These are phyloP conservation scores for Avena sativa DNA, from an alignment of 176 grass and related monocot species.

Conservation along the genomic window DNA sequence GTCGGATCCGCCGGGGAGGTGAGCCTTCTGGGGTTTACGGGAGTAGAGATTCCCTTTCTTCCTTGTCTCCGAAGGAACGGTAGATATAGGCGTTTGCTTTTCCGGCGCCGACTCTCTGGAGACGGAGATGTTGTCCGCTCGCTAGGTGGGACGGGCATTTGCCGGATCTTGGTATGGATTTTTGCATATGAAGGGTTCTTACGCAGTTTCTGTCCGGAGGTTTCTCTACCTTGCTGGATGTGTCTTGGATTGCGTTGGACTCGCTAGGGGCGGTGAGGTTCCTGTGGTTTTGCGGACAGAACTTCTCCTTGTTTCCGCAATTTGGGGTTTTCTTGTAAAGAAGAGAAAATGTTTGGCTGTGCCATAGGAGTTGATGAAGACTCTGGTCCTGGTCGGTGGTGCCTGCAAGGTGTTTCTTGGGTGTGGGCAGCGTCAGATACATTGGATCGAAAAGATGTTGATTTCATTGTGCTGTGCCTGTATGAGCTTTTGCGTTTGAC, in stretches of 20 bases:
- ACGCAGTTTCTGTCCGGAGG: neutral
- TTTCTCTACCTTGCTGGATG: neutral
- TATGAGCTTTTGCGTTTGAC: neutral
- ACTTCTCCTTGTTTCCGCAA: neutral
- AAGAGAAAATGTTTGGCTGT: neutral
- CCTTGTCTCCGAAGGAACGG: neutral
- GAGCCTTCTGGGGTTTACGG: neutral
- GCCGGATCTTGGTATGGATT: conserved; percentile 28
- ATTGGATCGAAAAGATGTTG: neutral
- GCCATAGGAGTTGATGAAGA: neutral
- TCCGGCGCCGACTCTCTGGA: neutral
- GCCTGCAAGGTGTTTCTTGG: conserved; percentile 5
- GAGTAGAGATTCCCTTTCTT: neutral
- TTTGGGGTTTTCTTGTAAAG: neutral
- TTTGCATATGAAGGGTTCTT: neutral
- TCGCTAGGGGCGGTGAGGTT: neutral
- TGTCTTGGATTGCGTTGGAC: neutral
- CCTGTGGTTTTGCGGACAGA: neutral
- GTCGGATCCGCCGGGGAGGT: conserved; percentile 20
- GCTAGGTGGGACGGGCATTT: neutral
- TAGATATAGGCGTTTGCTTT: neutral
- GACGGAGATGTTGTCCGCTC: neutral
- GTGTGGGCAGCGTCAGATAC: neutral
- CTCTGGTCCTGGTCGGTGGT: neutral
- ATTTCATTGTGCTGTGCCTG: neutral